Evolutionary conservation across 345 rosid species (phyloP), one percentile per base, ranked within the genome.

Genomic region (Euphorbia lathyris): DNA sequence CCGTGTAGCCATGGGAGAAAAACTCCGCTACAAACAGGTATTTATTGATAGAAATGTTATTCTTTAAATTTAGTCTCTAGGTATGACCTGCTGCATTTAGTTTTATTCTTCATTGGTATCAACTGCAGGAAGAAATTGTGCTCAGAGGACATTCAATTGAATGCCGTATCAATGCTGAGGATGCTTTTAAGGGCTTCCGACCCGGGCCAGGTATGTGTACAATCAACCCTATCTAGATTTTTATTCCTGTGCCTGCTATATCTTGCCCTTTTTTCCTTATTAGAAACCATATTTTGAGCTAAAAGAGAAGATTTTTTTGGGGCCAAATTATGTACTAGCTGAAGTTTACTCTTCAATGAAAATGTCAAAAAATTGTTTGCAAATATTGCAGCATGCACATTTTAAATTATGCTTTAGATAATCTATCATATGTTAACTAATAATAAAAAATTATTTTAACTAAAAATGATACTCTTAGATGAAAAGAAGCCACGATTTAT

Each of bases 141-240:
- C 97, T 95, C 29, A 84, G 88, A 79, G 99, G 99, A 58, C 97
- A 95, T 83, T 92, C 99, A 58, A 95, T 95, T 77, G 99, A 95
- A 80, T 91, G 97, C 25, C 97, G 97, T 76, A 95, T 95, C 79
- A 95, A 95, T 76, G 99, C 97, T 11, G 99, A 95, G 78, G 99
- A 95, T 77, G 93, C 99, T 66, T 95, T 95, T 72, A 95, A 95
- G 79, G 90, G 90, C 26, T 95, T 95, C 83, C 85, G 97, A 73
- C 99, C 99, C 20, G 99, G 99, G 30, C 99, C 99, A 76, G 99
- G 99, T 95, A 70, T 70, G 71, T 69, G 20, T 48, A 47, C 20
- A 60, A 38, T 42, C 14, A 17, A 19, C 9, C 27, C 43, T 34
- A 26, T 61, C 47, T 9, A 16, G 16, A 30, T 19, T 11, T 36